These are phyloP conservation scores for Pisolithus tinctorius DNA, from an alignment of 768 basidiomycete species.

Conservation along the genomic window DNA sequence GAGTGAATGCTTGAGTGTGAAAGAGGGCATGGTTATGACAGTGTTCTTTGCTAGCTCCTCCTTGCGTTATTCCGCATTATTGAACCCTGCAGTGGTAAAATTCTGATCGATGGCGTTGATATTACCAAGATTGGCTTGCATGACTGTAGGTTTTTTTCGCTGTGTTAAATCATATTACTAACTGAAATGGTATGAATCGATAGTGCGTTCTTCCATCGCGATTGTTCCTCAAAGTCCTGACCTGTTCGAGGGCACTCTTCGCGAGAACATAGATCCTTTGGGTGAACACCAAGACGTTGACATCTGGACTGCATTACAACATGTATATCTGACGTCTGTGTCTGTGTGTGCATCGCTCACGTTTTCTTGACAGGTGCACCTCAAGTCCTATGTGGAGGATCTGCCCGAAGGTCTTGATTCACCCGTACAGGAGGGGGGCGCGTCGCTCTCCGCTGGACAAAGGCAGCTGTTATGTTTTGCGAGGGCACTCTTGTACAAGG, in stretches of 20 bases:
- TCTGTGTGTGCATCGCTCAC: background rate
- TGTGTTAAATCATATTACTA: background rate
- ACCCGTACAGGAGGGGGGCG: slow-evolving; percentile 68
- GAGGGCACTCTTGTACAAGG: slow-evolving; percentile 73
- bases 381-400: slow-evolving; percentile 62
- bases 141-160: slow-evolving; percentile 30
- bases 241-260: slow-evolving; percentile 64
- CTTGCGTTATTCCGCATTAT: slow-evolving; percentile 74
- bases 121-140: slow-evolving; percentile 70
- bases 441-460: slow-evolving; percentile 80
- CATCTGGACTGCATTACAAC: slow-evolving; percentile 83
- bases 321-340: slow-evolving; percentile 29
- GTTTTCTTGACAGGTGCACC: slow-evolving; percentile 40
- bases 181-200: background rate
- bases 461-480: slow-evolving; percentile 87
- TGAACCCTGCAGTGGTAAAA: slow-evolving; percentile 61
- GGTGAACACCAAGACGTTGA: slow-evolving; percentile 67
- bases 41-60: slow-evolving; percentile 36
- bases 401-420: slow-evolving; percentile 67
- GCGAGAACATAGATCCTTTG: slow-evolving; percentile 88
- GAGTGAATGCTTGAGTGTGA: slow-evolving; percentile 10
- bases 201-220: slow-evolving; percentile 68
- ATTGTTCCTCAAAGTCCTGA: slow-evolving; percentile 83
- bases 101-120: slow-evolving; percentile 70
- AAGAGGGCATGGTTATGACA: background rate